Evolutionary conservation across 2,329 filamentous ascomycete genomes (phyloP), one percentile per base, ranked within the genome.

Genomic region (Amphichorda felina): DNA sequence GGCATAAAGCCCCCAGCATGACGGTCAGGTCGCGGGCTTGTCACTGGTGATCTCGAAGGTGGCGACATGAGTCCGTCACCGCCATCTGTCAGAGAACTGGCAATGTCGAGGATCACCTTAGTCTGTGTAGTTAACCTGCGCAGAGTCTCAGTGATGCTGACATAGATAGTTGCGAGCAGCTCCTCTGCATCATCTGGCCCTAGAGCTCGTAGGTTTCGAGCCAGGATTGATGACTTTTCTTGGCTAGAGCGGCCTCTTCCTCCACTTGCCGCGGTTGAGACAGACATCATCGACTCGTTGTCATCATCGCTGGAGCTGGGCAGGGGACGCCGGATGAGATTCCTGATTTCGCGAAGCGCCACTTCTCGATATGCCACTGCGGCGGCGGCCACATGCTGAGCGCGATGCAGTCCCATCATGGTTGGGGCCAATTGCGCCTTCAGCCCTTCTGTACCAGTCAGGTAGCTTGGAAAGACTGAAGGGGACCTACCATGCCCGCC

Each of bases 221-320:
- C 88, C 21, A 96, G 65, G 30, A 87, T 82, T 0, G 82, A 78
- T 1, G 88, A 94, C 51, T 91, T 95, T 45, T 96, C 88, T 49
- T 94, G 84, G 46, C 86, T 82, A 14, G 75, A 82, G 29, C 79
- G 62, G 42, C 78, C 73, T 39, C 73, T 73, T 19, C 79, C 79
- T 29, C 75, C 75, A 41, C 73, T 72, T 36, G 75, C 64, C 13
- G 34, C 34, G 1, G 89, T 95, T 3, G 88, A 93, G 1, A 79
- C 71, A 2, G 88, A 88, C 59, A 89, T 79, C 63, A 89, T 81
- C 1, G 87, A 94, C 53, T 91, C 85, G 41, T 81, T 84, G 51
- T 98, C 91, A 45, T 96, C 89, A 40, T 98, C 91, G 46, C 77
- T 91, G 9, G 89, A 94, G 50, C 87, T 94, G 1, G 91, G 91